phyloP scores from a whole-genome alignment of 495 filamentous ascomycete genomes.

The Hypomontagnella submonticulosa region DNA sequence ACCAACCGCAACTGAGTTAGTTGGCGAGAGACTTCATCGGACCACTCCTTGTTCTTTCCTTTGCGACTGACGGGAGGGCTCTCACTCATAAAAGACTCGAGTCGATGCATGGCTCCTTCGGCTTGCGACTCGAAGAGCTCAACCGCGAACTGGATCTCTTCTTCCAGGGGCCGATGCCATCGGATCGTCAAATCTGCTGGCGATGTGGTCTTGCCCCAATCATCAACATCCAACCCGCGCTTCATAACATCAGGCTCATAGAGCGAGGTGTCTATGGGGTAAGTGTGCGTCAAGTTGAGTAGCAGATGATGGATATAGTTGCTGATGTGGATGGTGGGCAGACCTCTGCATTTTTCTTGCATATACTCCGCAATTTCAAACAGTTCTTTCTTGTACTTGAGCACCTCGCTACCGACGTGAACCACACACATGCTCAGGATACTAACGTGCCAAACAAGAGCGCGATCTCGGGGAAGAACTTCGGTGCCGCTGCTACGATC shows the following conservation, averaged over 20 bases:
- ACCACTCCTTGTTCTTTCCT: constrained; percentile 98
- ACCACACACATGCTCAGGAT: constrained; percentile 99
- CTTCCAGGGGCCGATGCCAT: constrained; percentile 86
- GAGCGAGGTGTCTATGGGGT: constrained; percentile 86
- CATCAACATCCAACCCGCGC: constrained; percentile 66
- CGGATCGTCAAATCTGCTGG: constrained; percentile 81
- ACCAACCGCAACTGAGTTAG: constrained; percentile 85
- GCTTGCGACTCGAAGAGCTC: constrained; percentile 87
- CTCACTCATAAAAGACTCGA: constrained; percentile 80
- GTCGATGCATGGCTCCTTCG: constrained; percentile 61
- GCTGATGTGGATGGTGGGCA: constrained; percentile 93
- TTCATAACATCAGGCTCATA: constrained; percentile 75
- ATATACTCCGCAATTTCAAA: constrained; percentile 94
- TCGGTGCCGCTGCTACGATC: constrained; percentile 93
- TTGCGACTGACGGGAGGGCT: constrained; percentile 88
- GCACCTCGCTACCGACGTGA: constrained; percentile 88
- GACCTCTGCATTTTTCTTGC: constrained; percentile 92
- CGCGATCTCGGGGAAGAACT: constrained; percentile 90
- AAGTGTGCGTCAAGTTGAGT: constrained; percentile 94
- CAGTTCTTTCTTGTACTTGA: constrained; percentile 87
- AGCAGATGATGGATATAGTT: constrained; percentile 99
- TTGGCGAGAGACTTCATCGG: constrained; percentile 92
- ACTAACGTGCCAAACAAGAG: constrained; percentile 95
- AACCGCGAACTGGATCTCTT: constrained; percentile 88
- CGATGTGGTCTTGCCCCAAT: constrained; percentile 81